Evolutionary conservation across 768 basidiomycete species (phyloP).

Genomic region (Candolleomyces eurysporus): DNA sequence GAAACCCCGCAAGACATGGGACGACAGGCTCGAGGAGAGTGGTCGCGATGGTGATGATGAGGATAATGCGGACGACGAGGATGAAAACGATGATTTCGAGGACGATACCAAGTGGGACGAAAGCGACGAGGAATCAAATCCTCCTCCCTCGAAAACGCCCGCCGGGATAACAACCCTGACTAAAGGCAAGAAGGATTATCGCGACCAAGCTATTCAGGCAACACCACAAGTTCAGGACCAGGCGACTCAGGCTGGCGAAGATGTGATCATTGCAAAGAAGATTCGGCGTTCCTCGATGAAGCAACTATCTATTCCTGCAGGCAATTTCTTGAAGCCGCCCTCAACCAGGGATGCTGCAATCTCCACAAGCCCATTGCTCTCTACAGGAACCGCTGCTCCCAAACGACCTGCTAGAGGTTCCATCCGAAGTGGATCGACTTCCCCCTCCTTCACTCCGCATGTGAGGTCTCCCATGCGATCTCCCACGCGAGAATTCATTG

Average conservation of each 20-base stretch:
- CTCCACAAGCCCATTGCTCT: neutral
- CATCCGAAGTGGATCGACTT: neutral
- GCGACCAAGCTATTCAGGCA: conserved; percentile 72
- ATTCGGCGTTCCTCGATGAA: neutral
- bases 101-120: conserved; percentile 29
- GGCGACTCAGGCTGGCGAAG: conserved; percentile 55
- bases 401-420: neutral
- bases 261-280: conserved; percentile 8
- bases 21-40: conserved; percentile 58
- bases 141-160: conserved; percentile 18
- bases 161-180: conserved; percentile 31
- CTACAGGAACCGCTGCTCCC: neutral
- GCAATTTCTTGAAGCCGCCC: neutral
- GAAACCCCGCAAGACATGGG: conserved; percentile 42
- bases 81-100: conserved; percentile 36
- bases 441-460: conserved; percentile 2
- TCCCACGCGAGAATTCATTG: conserved; percentile 22
- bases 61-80: conserved; percentile 66
- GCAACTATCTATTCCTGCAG: neutral
- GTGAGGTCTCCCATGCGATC: conserved; percentile 23
- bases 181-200: conserved; percentile 52
- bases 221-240: conserved; percentile 49
- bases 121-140: conserved; percentile 33
- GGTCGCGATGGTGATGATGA: conserved; percentile 85
- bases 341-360: neutral